Evolutionary conservation across 257 asterid genomes (phyloP), one percentile per base, ranked within the genome.

Genomic region (Ilex aquifolium): DNA sequence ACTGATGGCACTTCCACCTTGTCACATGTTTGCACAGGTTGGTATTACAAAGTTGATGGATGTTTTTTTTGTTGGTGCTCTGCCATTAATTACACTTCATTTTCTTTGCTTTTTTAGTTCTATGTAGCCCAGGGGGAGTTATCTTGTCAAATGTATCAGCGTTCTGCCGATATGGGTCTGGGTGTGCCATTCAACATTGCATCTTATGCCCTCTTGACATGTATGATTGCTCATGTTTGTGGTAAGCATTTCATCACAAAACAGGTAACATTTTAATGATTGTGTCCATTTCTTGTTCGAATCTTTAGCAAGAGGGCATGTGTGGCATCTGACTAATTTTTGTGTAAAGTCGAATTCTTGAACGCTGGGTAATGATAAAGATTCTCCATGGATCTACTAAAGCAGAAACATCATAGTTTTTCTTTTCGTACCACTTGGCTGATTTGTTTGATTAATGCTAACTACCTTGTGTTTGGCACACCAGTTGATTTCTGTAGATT

Each of bases 11-110:
- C 82, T 88, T 64, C 92, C 96, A 54, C 95, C 95, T 68, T 82
- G 96, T 82, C 96, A 85, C 85, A 88, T 83, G 92, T 85, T 83
- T 80, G 86, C 84, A 65, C 96, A 88, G 96, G 95, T 88, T 70
- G 21, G 67, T 79, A 31, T 71, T 46, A 9, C 40, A 12, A 49
- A n/a, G 54, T 49, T 4, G 4, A n/a, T 49, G 6, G 10, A 53
- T 15, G 15, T 3, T 21, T 21, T 21, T 21, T 21, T 53, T 53
- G 57, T 53, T 53, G 6, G 57, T 8, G 2, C 15, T 46, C n/a
- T 53, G 57, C 30, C 51, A 57, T 29, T 65, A 64, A 32, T 65
- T 57, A 31, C 17, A 32, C 29, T 56, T 56, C 15, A 2, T 50
- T 13, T 64, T 5, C 14, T 36, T 15, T 17, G 31, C 40, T 40